Base-by-base conservation (phyloP, 2,329 filamentous ascomycete species). In the Aspergillus carbonarius region DNA sequence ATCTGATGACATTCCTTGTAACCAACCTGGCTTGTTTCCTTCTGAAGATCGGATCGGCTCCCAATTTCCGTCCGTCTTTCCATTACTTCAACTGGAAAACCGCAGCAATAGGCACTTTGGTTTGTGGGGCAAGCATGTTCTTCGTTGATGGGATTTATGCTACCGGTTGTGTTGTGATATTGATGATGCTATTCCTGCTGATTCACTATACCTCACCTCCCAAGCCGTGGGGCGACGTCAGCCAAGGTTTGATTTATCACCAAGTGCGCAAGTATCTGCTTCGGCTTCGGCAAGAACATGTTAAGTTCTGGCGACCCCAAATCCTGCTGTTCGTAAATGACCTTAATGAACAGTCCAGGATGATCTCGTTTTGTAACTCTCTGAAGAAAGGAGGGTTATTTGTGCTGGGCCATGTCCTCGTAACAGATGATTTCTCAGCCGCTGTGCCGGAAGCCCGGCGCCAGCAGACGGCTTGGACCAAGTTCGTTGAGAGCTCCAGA, bases 281-380 rank as follows among this genome's bases (percentile, higher is more conserved):
- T 30, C 86, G 91, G n/a, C 79, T 96, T 30, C 88, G 86, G 51
- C 91, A 91, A 35, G 92, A 96, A 67, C 92, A 96, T 70, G 92
- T 96, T 74, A 96, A 96, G 69, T 96, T 96, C 72, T 96, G 92
- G 92, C 83, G 92, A 53, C 92, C 92, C 0, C 92, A 96, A 64
- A 93, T 96, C 44, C 84, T 96, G 49, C 81, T 96, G 0, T 84
- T 96, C 54, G 86, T 95, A 63, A 95, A 93, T 70, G 86, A 95
- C 67, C 89, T 91, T 4, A 83, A 92, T n/a, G 84, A 83, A 5
- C 90, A 95, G 70, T 92, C 90, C 54, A 88, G 90, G 42, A 82
- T 96, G 40, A 93, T 96, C 2, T 90, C 93, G 59, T 96, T 96
- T 66, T 96, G 92, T 76, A 96, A 96, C 72, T 92, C 91, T 0